Evolutionary conservation across 192 early-diverging fungal genomes (phyloP).

Genomic region (Phlyctochytrium planicorne): DNA sequence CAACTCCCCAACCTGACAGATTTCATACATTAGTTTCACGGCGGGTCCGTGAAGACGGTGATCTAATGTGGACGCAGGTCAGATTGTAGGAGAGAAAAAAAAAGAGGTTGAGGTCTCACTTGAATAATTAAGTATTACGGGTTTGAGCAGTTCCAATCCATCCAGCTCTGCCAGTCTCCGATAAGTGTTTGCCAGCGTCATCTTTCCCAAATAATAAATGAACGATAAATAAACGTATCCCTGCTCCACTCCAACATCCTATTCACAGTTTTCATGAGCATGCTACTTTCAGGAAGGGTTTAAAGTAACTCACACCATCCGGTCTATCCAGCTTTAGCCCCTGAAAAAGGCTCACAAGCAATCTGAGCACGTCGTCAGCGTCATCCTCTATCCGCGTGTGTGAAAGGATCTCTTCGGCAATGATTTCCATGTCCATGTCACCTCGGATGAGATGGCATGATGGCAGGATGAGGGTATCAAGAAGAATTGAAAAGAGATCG

Average conservation of each 20-base stretch:
- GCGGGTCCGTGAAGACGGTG: conserved; percentile 44
- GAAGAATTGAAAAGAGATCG: neutral
- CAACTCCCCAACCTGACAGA: conserved; percentile 56
- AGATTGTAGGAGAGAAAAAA: too few relatives aligned
- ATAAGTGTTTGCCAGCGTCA: conserved; percentile 26
- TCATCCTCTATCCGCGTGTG: neutral
- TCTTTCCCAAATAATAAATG: conserved; percentile 20
- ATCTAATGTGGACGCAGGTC: neutral
- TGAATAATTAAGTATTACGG: neutral
- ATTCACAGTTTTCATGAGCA: neutral
- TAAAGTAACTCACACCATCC: too few relatives aligned
- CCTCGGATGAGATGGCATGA: conserved; percentile 4
- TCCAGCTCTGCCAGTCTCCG: conserved; percentile 28
- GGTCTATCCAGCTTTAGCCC: conserved; percentile 6
- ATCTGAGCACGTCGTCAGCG: conserved; percentile 11
- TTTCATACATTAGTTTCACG: conserved; percentile 59
- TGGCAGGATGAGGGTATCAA: neutral
- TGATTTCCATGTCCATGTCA: conserved; percentile 22
- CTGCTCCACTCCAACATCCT: conserved; percentile 6
- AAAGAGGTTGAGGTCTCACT: conserved; percentile 9
- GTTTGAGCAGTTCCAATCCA: conserved; percentile 17
- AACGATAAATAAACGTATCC: conserved; percentile 27
- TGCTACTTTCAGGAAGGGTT: neutral
- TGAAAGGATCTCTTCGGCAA: conserved; percentile 24
- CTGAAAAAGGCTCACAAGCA: conserved; percentile 15